Base-by-base conservation (phyloP, 139 green algal genomes). In the Chlamydomonas sp. region DNA sequence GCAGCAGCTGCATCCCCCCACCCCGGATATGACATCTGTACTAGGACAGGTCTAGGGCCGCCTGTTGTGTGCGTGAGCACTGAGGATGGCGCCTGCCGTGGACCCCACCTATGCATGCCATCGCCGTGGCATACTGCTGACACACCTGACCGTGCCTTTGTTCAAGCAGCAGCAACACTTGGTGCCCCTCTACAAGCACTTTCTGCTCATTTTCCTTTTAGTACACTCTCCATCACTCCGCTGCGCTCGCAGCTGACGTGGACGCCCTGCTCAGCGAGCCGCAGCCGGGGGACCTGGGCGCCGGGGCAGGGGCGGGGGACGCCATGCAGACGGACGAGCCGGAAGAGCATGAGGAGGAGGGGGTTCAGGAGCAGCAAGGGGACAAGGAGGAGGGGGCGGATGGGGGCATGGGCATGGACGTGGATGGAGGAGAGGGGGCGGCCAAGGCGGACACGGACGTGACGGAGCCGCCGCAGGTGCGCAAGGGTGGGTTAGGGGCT, bases 301-400 rank as follows among this genome's bases (percentile, higher is more conserved):
- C 14, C 78, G n/a, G 4, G 78, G 18, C 14, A n/a, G 2, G 5
- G 14, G 63, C 12, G 61, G 7, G 5, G 78, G 18, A 18, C 6
- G 49, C 57, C 3, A 49, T 31, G 14, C 57, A 20, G 57, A 5
- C 6, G 5, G 57, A 5, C n/a, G n/a, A 76, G 79, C 63, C 63
- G 20, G 20, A 74, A 7, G 6, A 75, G 49, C 63, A 63, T n/a
- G 15, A 71, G 63, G 62, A 83, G 86, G 31, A 71, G 64, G 57
- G 72, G 71, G 86, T 14, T 60, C 63, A 58, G n/a, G 72, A 90
- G 62, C 79, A 90, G 77, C 60, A 84, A 72, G 1, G 81, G 7
- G 74, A 73, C 31, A 80, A 83, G 77, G 77, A 83, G 68, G 63
- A 66, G 14, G 62, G 61, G 2, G 62, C 15, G 15, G 76, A 59